phyloP scores from a whole-genome alignment of 257 asterid genomes.

The Solanum sejunctum region DNA sequence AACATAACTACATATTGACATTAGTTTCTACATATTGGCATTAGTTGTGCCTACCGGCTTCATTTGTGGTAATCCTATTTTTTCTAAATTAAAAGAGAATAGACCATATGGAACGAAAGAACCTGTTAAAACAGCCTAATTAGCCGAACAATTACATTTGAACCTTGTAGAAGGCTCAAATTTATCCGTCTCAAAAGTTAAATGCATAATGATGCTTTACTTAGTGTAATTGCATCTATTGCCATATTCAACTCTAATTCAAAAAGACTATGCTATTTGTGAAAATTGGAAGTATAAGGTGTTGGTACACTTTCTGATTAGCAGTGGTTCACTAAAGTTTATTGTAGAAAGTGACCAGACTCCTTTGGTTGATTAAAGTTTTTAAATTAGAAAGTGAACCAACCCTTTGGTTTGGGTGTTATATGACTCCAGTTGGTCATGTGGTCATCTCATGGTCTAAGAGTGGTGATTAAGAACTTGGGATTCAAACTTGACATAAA shows the following conservation, averaged over 20 bases:
- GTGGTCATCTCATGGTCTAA: background rate
- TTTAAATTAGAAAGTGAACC: background rate
- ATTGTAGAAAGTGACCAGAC: background rate
- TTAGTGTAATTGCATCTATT: background rate
- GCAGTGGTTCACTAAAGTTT: background rate
- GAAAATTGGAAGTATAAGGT: background rate
- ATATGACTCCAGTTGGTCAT: background rate
- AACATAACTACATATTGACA: background rate
- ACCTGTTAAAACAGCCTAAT: background rate
- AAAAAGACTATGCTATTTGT: background rate
- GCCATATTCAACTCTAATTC: background rate
- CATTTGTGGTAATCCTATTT: background rate
- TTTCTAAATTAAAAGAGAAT: too few relatives aligned
- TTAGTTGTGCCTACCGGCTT: background rate
- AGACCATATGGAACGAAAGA: conserved; percentile 19
- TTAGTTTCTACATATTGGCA: background rate
- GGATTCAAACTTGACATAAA: background rate
- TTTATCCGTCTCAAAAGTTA: background rate
- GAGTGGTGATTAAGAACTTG: background rate
- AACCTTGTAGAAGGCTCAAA: background rate
- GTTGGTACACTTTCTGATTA: background rate
- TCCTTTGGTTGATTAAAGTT: background rate
- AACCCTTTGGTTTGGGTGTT: background rate
- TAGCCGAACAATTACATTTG: background rate
- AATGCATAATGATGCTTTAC: background rate